These are phyloP conservation scores for Diplogelasinospora grovesii DNA, from an alignment of 495 filamentous ascomycete genomes.

Conservation along the genomic window DNA sequence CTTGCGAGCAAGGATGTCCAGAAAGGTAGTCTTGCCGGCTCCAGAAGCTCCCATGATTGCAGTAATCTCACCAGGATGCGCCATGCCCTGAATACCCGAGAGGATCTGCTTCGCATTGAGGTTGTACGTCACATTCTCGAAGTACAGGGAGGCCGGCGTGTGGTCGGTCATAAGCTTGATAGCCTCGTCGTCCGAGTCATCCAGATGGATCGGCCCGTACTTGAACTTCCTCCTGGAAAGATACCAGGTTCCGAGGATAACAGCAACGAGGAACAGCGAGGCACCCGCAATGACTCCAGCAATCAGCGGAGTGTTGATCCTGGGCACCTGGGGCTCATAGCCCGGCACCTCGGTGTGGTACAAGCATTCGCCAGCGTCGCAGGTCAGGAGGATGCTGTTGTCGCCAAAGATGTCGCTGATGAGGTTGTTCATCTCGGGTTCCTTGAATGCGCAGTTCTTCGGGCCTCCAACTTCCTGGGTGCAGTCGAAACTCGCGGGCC, in stretches of 20 bases:
- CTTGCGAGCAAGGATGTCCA: slow-evolving; percentile 95
- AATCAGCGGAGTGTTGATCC: slow-evolving; percentile 95
- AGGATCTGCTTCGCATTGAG: slow-evolving; percentile 87
- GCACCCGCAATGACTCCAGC: slow-evolving; percentile 87
- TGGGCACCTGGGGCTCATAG: slow-evolving; percentile 79
- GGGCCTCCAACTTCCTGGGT: slow-evolving; percentile 52
- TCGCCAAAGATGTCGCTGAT: slow-evolving; percentile 88
- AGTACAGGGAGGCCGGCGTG: slow-evolving; percentile 81
- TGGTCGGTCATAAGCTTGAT: slow-evolving; percentile 83
- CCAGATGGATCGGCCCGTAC: slow-evolving; percentile 70
- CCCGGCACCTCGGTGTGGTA: slow-evolving; percentile 89
- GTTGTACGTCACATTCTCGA: slow-evolving; percentile 79
- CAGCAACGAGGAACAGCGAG: slow-evolving; percentile 77
- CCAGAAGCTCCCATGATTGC: slow-evolving; percentile 99
- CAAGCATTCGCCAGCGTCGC: slow-evolving; percentile 83
- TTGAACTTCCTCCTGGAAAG: slow-evolving; percentile 66
- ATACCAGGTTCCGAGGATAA: slow-evolving; percentile 82
- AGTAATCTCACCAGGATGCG: slow-evolving; percentile 82
- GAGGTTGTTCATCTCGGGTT: slow-evolving; percentile 83
- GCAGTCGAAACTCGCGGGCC: slow-evolving; percentile 77
- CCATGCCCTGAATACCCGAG: slow-evolving; percentile 69
- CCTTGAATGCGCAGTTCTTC: slow-evolving; percentile 71
- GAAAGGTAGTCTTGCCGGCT: slow-evolving; percentile 93
- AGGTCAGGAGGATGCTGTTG: slow-evolving; percentile 74
- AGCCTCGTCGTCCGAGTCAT: slow-evolving; percentile 85